Evolutionary conservation across 306 rosid species (phyloP).

Genomic region (Ammopiptanthus mongolicus): DNA sequence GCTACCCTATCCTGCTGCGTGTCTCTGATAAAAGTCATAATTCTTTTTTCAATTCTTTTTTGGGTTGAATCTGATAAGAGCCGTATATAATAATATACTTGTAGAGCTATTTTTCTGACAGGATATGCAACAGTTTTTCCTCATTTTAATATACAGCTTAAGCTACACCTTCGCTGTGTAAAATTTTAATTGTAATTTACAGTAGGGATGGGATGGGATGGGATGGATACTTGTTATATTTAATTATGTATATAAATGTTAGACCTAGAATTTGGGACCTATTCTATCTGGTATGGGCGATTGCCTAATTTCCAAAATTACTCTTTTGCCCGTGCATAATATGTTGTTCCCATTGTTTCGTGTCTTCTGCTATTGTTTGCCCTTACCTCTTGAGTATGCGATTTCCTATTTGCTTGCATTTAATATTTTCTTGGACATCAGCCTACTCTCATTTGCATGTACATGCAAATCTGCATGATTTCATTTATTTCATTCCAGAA

Average conservation of each 20-base stretch:
- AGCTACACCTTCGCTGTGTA: background rate
- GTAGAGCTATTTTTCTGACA: background rate
- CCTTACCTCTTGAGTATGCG: constrained; percentile 24
- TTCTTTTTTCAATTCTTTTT: too few relatives aligned
- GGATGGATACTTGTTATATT: background rate
- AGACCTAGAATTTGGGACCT: constrained; percentile 8
- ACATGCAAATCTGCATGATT: background rate
- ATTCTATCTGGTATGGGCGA: background rate
- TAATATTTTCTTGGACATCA: background rate
- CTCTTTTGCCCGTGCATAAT: constrained; percentile 32
- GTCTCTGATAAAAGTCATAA: background rate
- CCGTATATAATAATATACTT: background rate
- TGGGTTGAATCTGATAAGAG: background rate
- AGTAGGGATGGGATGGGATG: background rate
- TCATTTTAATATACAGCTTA: constrained; percentile 7
- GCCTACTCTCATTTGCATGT: background rate
- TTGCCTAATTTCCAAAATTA: constrained; percentile 23
- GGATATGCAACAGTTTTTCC: background rate
- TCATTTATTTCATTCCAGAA: background rate
- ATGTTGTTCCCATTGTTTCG: background rate
- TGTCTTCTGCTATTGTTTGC: constrained; percentile 14
- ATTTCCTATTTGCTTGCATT: background rate
- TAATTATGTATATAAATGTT: background rate
- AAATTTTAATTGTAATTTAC: background rate
- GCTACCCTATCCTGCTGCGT: background rate